Evolutionary conservation across 331 rosid genomes (phyloP), one percentile per base, ranked within the genome.

Genomic region (Quercus phellos): DNA sequence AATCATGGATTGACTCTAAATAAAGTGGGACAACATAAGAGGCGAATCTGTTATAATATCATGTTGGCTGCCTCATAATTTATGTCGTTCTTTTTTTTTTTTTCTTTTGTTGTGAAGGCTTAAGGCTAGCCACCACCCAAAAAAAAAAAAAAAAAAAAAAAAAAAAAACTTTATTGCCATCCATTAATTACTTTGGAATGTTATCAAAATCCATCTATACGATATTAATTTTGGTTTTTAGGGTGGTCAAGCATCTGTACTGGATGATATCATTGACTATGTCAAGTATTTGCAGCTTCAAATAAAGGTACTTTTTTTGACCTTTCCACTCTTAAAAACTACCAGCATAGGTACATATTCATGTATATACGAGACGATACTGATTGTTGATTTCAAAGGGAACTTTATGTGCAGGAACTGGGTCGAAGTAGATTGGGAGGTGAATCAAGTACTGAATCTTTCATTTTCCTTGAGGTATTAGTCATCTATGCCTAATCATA

Each of bases 191-290:
- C 50, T 17, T 54, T 35, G 1, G n/a, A 55, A 60, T 60, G 59
- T 61, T 61, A 55, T 16, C 64, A 12, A 26, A 72, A 13, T 55
- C 63, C 55, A 66, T 21, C 53, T 1, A 72, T 66, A 1, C 21
- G 55, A 53, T 30, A 11, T 73, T 71, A 38, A 54, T 30, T 86
- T 77, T 77, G 43, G 24, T 74, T 30, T 75, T 81, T 70, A 94
- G 98, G 97, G 89, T 77, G 73, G 87, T 81, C 91, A 90, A 77
- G 89, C 86, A 13, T 85, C 87, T 70, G 77, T 79, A 75, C 68
- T 92, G 77, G 97, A 92, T 72, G 96, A 87, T 70, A 80, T 87
- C 78, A 94, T 94, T 74, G 98, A 94, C 90, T 82, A 92, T 78
- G 76, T 92, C 82, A 92, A 92, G 85, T 80, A 85, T 82, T 82